Percentiles rank a stretch among this genome's conserved stretches.
Evolutionary conservation across 352 stramenopile genomes (phyloP).

Genomic region (Globisporangium barbulae): DNA sequence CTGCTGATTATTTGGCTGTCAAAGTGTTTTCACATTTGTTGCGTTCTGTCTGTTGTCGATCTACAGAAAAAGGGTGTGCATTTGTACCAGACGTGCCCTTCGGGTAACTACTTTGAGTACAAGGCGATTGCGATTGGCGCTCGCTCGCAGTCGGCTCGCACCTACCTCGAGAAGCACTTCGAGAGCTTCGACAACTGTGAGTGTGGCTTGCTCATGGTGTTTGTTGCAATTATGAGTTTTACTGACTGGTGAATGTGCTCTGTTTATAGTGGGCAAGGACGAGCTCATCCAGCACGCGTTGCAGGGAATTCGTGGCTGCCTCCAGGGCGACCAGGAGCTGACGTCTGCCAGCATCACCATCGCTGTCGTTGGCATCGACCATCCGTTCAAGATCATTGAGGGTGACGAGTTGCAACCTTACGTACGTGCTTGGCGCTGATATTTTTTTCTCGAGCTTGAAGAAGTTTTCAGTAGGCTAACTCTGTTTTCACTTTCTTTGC

Average conservation of each 20-base stretch:
- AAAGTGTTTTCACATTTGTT: conserved; percentile 9
- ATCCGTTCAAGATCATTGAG: conserved; percentile 94
- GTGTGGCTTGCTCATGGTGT: conserved; percentile 15
- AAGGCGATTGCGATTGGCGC: conserved; percentile 97
- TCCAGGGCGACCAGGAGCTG: conserved; percentile 95
- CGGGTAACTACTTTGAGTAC: conserved; percentile 99
- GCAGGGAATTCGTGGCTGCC: conserved; percentile 94
- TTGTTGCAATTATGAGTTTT: not conserved
- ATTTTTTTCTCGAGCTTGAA: too few relatives aligned
- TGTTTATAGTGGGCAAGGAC: conserved; percentile 76
- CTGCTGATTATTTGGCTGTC: not conserved
- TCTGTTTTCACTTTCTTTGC: conserved; percentile 6
- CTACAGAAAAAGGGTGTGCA: conserved; percentile 95
- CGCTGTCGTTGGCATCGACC: conserved; percentile 92
- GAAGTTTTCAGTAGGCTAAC: not conserved
- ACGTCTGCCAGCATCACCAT: conserved; percentile 92
- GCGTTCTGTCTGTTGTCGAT: conserved; percentile 8
- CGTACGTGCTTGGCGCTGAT: conserved; percentile 46
- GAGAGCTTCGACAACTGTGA: conserved; percentile 89
- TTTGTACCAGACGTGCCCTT: conserved; percentile 98
- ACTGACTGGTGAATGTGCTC: conserved; percentile 10
- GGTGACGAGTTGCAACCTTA: conserved; percentile 93
- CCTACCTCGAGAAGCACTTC: conserved; percentile 99
- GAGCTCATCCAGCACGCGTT: conserved; percentile 98
- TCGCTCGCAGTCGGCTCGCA: conserved; percentile 95